Evolutionary conservation across 345 rosid genomes (phyloP).

Genomic region (Abelmoschus esculentus): DNA sequence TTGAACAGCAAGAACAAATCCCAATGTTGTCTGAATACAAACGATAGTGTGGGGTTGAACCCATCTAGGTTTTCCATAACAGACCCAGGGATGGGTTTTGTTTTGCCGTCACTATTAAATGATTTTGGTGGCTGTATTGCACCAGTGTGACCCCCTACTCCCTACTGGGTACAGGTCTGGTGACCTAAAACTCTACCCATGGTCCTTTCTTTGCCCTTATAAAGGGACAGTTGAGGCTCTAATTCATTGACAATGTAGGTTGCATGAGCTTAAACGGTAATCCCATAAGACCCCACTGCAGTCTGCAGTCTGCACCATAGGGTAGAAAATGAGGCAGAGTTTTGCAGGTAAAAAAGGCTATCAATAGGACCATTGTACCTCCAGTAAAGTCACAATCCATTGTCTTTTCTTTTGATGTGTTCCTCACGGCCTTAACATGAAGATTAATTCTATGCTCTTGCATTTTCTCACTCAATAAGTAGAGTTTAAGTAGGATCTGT

Average conservation of each 20-base stretch:
- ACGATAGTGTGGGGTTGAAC: background rate
- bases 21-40: background rate
- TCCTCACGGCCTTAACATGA: background rate
- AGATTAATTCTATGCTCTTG: background rate
- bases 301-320: too few species aligned
- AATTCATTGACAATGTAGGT: background rate
- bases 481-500: background rate
- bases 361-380: slow-evolving; percentile 24
- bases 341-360: background rate
- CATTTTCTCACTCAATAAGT: background rate
- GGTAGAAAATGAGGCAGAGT: background rate
- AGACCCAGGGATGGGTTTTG: background rate
- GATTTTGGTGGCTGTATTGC: background rate
- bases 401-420: slow-evolving; percentile 23
- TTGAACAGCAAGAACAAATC: slow-evolving; percentile 1
- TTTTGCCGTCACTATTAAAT: slow-evolving; percentile 17
- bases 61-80: background rate
- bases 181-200: background rate
- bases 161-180: background rate
- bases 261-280: slow-evolving; percentile 1
- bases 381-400: slow-evolving; percentile 1
- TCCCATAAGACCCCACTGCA: background rate
- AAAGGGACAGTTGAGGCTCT: slow-evolving; percentile 15
- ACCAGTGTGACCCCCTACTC: background rate
- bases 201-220: background rate